Evolutionary conservation across 345 rosid genomes (phyloP).

Genomic region (Ailanthus altissimus): DNA sequence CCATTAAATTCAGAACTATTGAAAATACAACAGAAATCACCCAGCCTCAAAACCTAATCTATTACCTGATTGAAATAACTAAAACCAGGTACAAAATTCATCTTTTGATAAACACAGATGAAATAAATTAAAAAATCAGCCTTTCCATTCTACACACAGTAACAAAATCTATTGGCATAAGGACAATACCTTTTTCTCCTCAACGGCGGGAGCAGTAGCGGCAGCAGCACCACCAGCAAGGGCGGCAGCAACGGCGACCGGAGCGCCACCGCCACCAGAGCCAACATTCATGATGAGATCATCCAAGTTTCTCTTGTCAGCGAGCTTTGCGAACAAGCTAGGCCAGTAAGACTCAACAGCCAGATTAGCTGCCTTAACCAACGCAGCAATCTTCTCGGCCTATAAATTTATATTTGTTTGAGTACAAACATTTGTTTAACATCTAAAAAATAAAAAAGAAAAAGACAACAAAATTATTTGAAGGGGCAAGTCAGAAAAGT

Average conservation of each 20-base stretch:
- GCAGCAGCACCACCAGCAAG: slow-evolving; percentile 33
- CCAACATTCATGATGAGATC: slow-evolving; percentile 56
- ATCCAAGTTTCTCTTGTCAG: slow-evolving; percentile 50
- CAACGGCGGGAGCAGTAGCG: slow-evolving; percentile 44
- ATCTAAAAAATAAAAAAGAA: not conserved
- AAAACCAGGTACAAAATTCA: not conserved
- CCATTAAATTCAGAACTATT: too few relatives aligned
- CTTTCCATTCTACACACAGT: not conserved
- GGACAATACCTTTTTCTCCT: slow-evolving; percentile 43
- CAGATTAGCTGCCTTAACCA: slow-evolving; percentile 56
- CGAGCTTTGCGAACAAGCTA: slow-evolving; percentile 59
- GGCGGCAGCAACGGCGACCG: slow-evolving; percentile 36
- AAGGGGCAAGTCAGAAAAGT: not conserved
- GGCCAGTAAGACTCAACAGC: slow-evolving; percentile 69
- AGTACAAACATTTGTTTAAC: not conserved
- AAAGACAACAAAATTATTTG: not conserved
- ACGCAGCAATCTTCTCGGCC: slow-evolving; percentile 63
- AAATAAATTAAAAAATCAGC: not conserved
- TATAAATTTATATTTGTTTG: slow-evolving; percentile 11
- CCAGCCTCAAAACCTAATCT: not conserved
- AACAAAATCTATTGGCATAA: not conserved
- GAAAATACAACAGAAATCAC: too few relatives aligned
- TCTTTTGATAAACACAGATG: not conserved
- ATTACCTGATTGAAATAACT: not conserved
- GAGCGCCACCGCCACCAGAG: slow-evolving; percentile 47